Evolutionary conservation across 352 stramenopile species (phyloP), one percentile per base, ranked within the genome.

Genomic region (Globisporangium lucens): DNA sequence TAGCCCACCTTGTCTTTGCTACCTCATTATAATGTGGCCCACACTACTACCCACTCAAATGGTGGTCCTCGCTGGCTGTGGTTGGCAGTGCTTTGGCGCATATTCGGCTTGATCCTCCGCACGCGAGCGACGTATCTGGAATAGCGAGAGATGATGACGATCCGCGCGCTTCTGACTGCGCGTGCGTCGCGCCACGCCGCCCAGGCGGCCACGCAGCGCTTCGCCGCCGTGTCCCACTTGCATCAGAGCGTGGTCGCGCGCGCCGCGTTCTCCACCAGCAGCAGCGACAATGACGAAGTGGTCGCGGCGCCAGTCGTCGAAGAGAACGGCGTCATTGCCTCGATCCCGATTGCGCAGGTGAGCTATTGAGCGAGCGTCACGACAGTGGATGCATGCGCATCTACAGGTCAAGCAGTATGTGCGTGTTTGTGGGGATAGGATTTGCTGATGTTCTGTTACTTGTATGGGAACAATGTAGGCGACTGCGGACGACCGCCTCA

Each of bases 341-440:
- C 80, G 36, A 73, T 86, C 35, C 75, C 85, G 9, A 83, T 91
- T 57, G 70, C 81, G 63, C 75, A 91, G 82, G 82, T 82, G 46
- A n/a, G 56, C 17, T 6, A 27, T 35, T 51, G 17, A n/a, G 38
- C 38, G 13, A 46, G 43, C 43, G n/a, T 22, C 41, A 20, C 30
- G 41, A 51, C 2, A 22, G 0, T 47, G 41, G 15, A 13, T 9
- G n/a, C 20, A 46, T 61, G n/a, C n/a, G 22, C 30, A 22, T 49
- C 47, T 60, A 64, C 27, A 24, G 27, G 71, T 52, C 10, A 13
- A n/a, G 17, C 3, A 41, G 4, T 63, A 13, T 29, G 13, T 46
- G 33, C 3, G 38, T 27, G 24, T 24, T 24, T 24, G 24, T 24
- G 24, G 0, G 24, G 24, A 24, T 24, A 24, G 24, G 27, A 12